phyloP scores from a whole-genome alignment of 208 protist genomes.

The Leishmania guyanensis region DNA sequence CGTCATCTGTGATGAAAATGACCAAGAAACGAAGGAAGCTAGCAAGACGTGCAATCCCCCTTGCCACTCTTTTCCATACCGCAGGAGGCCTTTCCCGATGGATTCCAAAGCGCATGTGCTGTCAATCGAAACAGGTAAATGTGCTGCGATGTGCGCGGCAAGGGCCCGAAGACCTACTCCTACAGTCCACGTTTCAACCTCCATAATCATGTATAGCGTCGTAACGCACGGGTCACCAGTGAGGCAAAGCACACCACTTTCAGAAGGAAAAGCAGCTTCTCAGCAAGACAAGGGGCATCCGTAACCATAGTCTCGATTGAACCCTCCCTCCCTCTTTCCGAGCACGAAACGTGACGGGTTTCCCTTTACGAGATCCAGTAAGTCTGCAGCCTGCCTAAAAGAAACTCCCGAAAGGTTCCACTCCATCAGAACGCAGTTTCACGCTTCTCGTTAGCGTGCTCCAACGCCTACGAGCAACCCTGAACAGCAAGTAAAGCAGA shows the following conservation, averaged over 20 bases:
- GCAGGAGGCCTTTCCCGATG: neutral
- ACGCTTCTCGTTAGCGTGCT: neutral
- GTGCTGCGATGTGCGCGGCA: neutral
- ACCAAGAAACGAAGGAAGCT: neutral
- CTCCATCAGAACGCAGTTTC: neutral
- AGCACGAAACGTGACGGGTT: neutral
- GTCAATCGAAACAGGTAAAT: neutral
- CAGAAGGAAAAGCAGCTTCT: neutral
- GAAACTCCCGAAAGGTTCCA: neutral
- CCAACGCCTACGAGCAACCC: neutral
- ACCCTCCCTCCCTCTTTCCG: neutral
- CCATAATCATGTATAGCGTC: neutral
- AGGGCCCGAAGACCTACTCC: neutral
- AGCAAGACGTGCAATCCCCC: neutral
- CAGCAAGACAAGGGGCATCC: neutral
- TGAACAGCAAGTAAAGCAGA: neutral
- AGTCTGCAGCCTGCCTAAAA: neutral
- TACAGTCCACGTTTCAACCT: neutral
- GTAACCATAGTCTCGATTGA: neutral
- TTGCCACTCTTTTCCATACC: neutral
- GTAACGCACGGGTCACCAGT: neutral
- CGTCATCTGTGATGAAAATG: neutral
- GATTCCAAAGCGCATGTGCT: neutral
- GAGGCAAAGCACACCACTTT: neutral
- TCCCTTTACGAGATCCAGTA: neutral